Percentiles rank a stretch among this genome's conserved stretches.
Conservation (phyloP, 306 rosid genomes). For the Begonia peltatifolia region DNA sequence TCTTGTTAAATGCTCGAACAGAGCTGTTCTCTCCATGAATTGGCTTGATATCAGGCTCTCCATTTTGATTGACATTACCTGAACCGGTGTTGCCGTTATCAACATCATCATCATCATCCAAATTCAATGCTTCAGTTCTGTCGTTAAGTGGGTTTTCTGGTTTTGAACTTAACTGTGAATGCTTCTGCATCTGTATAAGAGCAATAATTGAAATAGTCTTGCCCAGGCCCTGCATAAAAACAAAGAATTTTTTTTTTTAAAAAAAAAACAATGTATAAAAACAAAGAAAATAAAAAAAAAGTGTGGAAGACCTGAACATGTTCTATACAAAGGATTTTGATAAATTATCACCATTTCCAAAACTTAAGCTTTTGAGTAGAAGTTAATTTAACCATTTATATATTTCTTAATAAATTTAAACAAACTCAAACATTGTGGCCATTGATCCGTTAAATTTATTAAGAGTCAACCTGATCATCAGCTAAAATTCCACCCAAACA, state of each 20-base stretch:
- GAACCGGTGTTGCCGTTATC: conserved; percentile 24
- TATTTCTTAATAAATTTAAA: too few species aligned
- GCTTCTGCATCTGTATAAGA: conserved; percentile 73
- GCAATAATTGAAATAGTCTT: conserved; percentile 91
- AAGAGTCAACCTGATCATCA: conserved; percentile 70
- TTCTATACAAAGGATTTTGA: too few species aligned
- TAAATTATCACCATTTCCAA: too few species aligned
- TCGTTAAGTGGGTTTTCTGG: conserved; percentile 31
- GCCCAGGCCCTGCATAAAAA: conserved; percentile 85
- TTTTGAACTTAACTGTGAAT: conserved; percentile 46
- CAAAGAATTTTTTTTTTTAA: conserved; percentile 6
- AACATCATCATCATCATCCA: conserved; percentile 70
- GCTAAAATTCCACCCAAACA: conserved; percentile 97
- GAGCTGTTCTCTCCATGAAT: conserved; percentile 43
- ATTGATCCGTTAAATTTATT: too few species aligned
- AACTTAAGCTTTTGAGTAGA: too few species aligned
- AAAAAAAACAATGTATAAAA: conserved; percentile 23
- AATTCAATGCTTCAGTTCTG: conserved; percentile 73
- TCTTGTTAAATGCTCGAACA: conserved; percentile 33
- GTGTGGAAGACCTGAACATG: too few species aligned
- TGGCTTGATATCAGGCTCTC: conserved; percentile 39
- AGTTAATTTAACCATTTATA: too few species aligned
- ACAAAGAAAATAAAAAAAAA: conserved; percentile 9
- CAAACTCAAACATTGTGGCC: too few species aligned
- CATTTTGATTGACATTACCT: conserved; percentile 25